These are phyloP conservation scores for Dovyalis caffra DNA, from an alignment of 345 rosid species.

Conservation along the genomic window DNA sequence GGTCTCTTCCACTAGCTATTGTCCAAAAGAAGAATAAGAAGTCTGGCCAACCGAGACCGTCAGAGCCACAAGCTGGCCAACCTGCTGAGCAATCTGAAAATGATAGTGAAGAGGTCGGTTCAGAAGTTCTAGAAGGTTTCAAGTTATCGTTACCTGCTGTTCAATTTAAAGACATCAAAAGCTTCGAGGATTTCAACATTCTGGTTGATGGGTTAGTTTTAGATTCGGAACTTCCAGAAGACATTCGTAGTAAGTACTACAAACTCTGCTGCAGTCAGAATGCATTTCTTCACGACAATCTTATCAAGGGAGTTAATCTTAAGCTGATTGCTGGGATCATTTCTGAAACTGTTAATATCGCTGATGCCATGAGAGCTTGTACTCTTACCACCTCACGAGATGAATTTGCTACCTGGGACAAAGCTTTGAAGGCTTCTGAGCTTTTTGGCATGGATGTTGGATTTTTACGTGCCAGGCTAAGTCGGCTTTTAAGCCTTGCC, in stretches of 20 bases:
- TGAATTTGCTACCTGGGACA: slow-evolving; percentile 54
- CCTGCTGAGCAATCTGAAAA: slow-evolving; percentile 52
- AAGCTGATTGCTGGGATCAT: slow-evolving; percentile 52
- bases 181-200: slow-evolving; percentile 46
- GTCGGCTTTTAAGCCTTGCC: slow-evolving; percentile 43
- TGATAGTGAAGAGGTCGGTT: slow-evolving; percentile 65
- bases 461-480: slow-evolving; percentile 50
- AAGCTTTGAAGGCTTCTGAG: slow-evolving; percentile 58
- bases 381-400: slow-evolving; percentile 45
- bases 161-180: slow-evolving; percentile 42
- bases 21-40: slow-evolving; percentile 43
- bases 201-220: slow-evolving; percentile 44
- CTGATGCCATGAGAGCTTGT: slow-evolving; percentile 55
- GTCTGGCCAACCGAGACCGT: slow-evolving; percentile 26
- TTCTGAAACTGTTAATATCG: slow-evolving; percentile 57
- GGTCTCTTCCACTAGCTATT: slow-evolving; percentile 47
- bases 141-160: slow-evolving; percentile 39
- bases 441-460: slow-evolving; percentile 63
- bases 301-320: slow-evolving; percentile 47
- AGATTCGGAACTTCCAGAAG: slow-evolving; percentile 53
- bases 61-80: slow-evolving; percentile 22
- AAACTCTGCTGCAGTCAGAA: slow-evolving; percentile 57
- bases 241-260: slow-evolving; percentile 49
- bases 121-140: slow-evolving; percentile 62
- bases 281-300: slow-evolving; percentile 56